Percentiles rank a stretch among this genome's conserved stretches.
phyloP scores from a whole-genome alignment of 1,284 basidiomycete genomes.

The Fomes fomentarius region DNA sequence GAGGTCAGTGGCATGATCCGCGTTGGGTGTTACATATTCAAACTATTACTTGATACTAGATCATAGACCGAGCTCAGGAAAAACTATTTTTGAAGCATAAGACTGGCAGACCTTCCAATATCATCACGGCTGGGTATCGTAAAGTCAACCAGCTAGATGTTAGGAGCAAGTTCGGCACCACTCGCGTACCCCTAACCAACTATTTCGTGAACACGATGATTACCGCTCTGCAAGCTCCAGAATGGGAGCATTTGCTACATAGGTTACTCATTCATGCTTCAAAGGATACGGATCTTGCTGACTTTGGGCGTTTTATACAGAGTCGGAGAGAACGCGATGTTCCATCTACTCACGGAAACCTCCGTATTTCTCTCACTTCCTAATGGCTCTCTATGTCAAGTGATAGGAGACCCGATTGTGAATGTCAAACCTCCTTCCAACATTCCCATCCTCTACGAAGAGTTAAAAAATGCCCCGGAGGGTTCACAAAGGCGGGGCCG shows the following conservation, averaged over 20 bases:
- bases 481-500: not conserved
- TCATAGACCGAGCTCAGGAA: conserved; percentile 62
- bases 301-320: conserved; percentile 39
- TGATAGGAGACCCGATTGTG: conserved; percentile 72
- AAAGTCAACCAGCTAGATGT: conserved; percentile 42
- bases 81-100: conserved; percentile 48
- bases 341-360: conserved; percentile 74
- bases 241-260: conserved; percentile 69
- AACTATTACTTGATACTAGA: conserved; percentile 42
- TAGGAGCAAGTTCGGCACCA: conserved; percentile 30
- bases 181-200: conserved; percentile 52
- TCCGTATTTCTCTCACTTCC: conserved; percentile 74
- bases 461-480: not conserved
- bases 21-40: too few relatives aligned
- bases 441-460: not conserved
- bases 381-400: conserved; percentile 81
- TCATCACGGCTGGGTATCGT: conserved; percentile 70
- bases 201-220: conserved; percentile 76
- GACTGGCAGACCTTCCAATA: conserved; percentile 46
- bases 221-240: conserved; percentile 61
- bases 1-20: conserved; percentile 48
- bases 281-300: not conserved
- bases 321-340: conserved; percentile 71
- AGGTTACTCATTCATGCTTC: conserved; percentile 43
- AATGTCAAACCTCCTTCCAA: conserved; percentile 40